Percentiles rank a stretch among this genome's conserved stretches.
Evolutionary conservation across 192 early-diverging fungal genomes (phyloP).

Genomic region (Linnemannia elongata): DNA sequence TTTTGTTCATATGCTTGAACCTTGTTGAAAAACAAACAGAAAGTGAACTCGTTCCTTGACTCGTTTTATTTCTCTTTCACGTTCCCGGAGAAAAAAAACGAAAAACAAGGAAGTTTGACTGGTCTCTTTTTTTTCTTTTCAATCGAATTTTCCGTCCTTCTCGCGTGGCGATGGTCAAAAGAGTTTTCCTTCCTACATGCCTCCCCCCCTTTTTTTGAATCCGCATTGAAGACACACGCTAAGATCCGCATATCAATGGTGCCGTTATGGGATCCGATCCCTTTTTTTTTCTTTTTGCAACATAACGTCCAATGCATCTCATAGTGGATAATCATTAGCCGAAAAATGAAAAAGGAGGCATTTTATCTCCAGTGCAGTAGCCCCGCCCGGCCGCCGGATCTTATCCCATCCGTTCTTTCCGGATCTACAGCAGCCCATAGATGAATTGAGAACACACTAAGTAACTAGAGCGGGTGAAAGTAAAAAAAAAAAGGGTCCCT

Average conservation of each 20-base stretch:
- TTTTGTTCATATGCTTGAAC: background rate
- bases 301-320: background rate
- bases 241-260: background rate
- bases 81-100: background rate
- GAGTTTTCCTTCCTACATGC: too few relatives aligned
- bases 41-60: background rate
- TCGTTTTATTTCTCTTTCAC: background rate
- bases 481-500: conserved; percentile 1
- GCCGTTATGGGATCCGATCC: background rate
- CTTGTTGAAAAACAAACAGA: background rate
- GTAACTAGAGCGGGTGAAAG: background rate
- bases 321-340: background rate
- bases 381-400: background rate
- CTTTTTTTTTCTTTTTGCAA: background rate
- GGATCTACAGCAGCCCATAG: background rate
- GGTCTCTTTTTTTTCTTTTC: background rate
- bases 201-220: too few relatives aligned
- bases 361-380: background rate
- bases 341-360: background rate
- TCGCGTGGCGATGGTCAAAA: background rate
- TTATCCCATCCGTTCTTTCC: background rate
- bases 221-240: background rate
- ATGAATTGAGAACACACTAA: background rate
- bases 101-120: background rate
- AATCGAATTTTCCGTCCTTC: background rate